Base-by-base conservation (phyloP, 164 flowering plant species). In the Umbilicus rupestris region DNA sequence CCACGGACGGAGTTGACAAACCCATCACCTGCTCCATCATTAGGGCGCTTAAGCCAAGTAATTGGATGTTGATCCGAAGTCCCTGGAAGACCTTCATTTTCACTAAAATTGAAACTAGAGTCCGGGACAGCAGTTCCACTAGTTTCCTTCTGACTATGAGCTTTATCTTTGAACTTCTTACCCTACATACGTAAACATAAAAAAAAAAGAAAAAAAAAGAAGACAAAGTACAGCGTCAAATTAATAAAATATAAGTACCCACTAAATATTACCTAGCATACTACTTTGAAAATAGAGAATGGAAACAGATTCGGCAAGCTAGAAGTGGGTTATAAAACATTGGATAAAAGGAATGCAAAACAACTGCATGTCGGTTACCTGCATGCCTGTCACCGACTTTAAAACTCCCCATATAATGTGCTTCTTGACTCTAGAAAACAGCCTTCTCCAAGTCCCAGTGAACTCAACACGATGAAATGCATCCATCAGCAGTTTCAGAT, bases 311-410 rank as follows among this genome's bases (percentile, higher is more conserved):
- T 37, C 29, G 28, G 20, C 22, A 7, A 10, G 22, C 35, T 17
- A 35, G 35, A 60, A 62, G 9, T 14, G 64, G 64, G 6, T 19
- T n/a, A 19, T 14, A 62, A 19, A 9, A 37, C 5, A 37, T 15
- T 62, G 4, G 28, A 35, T 12, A n/a, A n/a, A 63, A 16, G 20
- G 8, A n/a, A 37, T 39, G 14, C 3, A 14, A n/a, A 44, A 5
- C 37, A 2, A 39, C 28, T 30, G 46, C 28, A 29, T 28, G 64
- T 62, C 14, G 50, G 35, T 67, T 81, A 80, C 99, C 97, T 95
- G 99, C 99, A 95, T 95, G 69, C 99, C 99, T 5, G 99, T 95
- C 41, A 95, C 97, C 69, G 99, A 95, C 82, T 95, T 95, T 31
- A 95, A 77, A 62, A 92, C 97, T 33, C 99, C 93, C 99, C 99